Evolutionary conservation across 805 yeast genomes (phyloP), one percentile per base, ranked within the genome.

Genomic region (Candida nemodendra): DNA sequence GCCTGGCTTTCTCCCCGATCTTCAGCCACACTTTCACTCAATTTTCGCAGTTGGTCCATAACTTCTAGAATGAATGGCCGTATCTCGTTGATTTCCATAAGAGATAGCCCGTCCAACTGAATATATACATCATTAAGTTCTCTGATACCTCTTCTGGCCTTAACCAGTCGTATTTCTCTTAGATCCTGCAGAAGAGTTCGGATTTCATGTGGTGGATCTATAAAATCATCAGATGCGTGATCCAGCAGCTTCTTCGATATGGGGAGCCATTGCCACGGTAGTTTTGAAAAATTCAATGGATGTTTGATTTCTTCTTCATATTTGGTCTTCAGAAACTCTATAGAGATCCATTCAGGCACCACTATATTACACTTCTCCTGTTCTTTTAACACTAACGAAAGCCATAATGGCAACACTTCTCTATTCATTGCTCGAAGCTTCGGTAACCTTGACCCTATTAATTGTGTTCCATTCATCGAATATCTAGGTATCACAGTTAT

Each of bases 251-350:
- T 70, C 48, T 83, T 85, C 4, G 91, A 76, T 1, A 84, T 56
- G 34, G 91, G 95, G 16, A 89, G 66, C 99, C 99, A 93, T 56
- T 82, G 78, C 79, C 83, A 81, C 0, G 98, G 98, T 34, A 91
- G 62, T 6, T 69, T 63, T 38, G 87, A 74, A 55, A 91, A 91
- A 42, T 74, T 65, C 23, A 72, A 71, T 1, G 78, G 71, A 38
- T 73, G 57, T 4, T 68, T 66, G 23, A 77, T 65, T 55, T 91
- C 98, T 43, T 75, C 81, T 15, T 82, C 86, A 49, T 84, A 78
- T 29, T 72, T 68, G 5, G 66, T 69, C 37, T 74, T 74, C 39
- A 91, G 59, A 34, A 67, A 68, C 14, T 67, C 66, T 32, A 75
- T 61, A 8, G 72, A 74, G 8, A 93, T 69, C 99, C 99, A 93